Base-by-base conservation (phyloP, 176 grass and related monocot species). In the Puccinellia tenuiflora region DNA sequence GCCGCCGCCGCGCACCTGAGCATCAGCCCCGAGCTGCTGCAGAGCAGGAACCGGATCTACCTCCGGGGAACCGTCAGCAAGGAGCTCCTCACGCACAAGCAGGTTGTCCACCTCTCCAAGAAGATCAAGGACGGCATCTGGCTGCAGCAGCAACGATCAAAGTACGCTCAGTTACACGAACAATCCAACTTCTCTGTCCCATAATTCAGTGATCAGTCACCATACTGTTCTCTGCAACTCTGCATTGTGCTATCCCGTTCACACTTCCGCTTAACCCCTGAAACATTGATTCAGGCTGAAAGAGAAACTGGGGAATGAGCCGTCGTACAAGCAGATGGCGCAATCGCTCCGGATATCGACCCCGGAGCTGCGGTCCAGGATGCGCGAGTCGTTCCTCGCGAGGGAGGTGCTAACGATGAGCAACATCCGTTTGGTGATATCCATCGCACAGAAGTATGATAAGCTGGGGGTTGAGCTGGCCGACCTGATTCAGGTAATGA, bases 391-490 rank as follows among this genome's bases (percentile, higher is more conserved):
- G 5, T 96, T 90, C 82, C 87, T 94, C 6, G 96, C 96, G 39
- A 88, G 88, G 68, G 93, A 99, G 83, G 93, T 94, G 86, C 84
- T 99, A 64, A 86, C 91, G 16, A 99, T 96, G 85, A 93, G 93
- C 80, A 99, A 99, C 89, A 61, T 96, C n/a, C 91, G 93, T 71
- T 71, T 99, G 80, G 96, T 99, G 47, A 99, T 96, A 77, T 99
- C 96, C 78, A 93, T 99, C 88, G 96, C 96, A 3, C 93, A 92
- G 72, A 99, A 94, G 78, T 99, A 96, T 79, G 93, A 99, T 53
- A 96, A 96, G 57, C 78, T 99, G 21, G 96, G 93, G 5, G 93
- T 85, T 18, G 96, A 96, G 34, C 83, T 99, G 91, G 78, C 88
- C 20, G 96, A 99, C 78, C 96, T 99, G 68, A 94, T 99, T 83